Evolutionary conservation across 1,284 basidiomycete genomes (phyloP).

Genomic region (Irpex rosettiformis): DNA sequence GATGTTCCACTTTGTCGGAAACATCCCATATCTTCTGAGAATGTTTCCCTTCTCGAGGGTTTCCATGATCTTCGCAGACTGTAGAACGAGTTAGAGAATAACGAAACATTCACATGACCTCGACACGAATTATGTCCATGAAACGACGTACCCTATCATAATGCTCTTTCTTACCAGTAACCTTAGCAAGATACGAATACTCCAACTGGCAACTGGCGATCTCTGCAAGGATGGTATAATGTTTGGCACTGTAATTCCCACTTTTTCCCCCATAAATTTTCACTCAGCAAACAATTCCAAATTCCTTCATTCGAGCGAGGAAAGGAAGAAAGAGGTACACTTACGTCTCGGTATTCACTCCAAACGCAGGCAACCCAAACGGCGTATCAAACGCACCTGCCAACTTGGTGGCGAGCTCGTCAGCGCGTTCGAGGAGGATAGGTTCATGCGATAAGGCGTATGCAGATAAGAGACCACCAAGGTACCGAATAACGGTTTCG

Average conservation of each 20-base stretch:
- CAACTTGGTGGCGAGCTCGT: constrained; percentile 45
- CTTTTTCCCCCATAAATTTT: not conserved
- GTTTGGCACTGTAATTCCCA: constrained; percentile 6
- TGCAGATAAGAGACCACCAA: constrained; percentile 69
- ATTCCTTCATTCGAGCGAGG: not conserved
- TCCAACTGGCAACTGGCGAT: constrained; percentile 57
- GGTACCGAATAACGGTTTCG: constrained; percentile 74
- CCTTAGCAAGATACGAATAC: constrained; percentile 60
- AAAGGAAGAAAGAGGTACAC: constrained; percentile 10
- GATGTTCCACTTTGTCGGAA: constrained; percentile 51
- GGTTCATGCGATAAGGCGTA: constrained; percentile 63
- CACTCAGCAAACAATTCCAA: not conserved
- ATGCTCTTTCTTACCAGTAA: constrained; percentile 51
- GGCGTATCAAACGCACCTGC: constrained; percentile 49
- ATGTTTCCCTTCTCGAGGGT: constrained; percentile 40
- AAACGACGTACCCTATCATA: constrained; percentile 40
- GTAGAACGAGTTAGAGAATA: not conserved
- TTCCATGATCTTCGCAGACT: constrained; percentile 32
- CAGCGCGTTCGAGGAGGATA: constrained; percentile 46
- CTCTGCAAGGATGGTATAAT: constrained; percentile 35
- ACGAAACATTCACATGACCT: not conserved
- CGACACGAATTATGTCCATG: not conserved
- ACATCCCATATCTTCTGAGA: constrained; percentile 46
- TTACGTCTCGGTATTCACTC: constrained; percentile 41
- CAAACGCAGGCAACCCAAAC: constrained; percentile 47